These are phyloP conservation scores for Rhynchosporium secalis DNA, from an alignment of 2,329 filamentous ascomycete genomes.

Conservation along the genomic window DNA sequence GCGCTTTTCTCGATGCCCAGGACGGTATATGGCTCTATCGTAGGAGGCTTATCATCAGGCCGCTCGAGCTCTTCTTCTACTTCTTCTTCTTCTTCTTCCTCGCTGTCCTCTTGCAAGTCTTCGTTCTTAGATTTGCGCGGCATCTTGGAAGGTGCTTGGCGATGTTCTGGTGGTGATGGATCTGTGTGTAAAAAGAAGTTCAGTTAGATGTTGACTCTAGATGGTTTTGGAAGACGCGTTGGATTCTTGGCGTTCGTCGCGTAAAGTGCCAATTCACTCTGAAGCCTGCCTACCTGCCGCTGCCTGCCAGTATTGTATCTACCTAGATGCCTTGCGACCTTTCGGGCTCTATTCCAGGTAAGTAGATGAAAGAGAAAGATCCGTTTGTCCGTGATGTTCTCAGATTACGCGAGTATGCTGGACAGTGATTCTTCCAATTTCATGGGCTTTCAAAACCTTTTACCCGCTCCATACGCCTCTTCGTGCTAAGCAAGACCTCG, in stretches of 20 bases:
- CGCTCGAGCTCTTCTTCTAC: slow-evolving; percentile 2
- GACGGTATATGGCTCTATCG: slow-evolving; percentile 75
- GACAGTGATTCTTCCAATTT: no score
- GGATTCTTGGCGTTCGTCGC: slow-evolving; percentile 16
- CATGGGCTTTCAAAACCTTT: no score
- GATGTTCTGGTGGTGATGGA: slow-evolving; percentile 3
- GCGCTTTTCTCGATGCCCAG: slow-evolving; percentile 71
- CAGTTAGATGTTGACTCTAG: slow-evolving; percentile 18
- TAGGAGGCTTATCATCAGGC: slow-evolving; percentile 28
- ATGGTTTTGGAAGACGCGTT: slow-evolving; percentile 20
- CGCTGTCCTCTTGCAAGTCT: slow-evolving; percentile 29
- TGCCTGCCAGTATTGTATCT: no score
- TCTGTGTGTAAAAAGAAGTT: neutral
- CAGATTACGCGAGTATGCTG: no score
- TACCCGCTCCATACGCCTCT: no score
- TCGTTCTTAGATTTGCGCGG: slow-evolving; percentile 27
- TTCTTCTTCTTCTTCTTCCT: slow-evolving; percentile 22
- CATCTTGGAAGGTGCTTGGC: slow-evolving; percentile 25
- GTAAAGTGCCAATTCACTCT: slow-evolving; percentile 15
- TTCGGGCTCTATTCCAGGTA: no score
- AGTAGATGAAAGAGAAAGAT: no score
- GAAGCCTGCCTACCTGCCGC: neutral
- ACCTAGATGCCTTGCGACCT: no score
- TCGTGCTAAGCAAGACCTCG: no score
- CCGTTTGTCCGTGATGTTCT: no score